Conservation (phyloP, 1,284 basidiomycete species). For the Malassezia pachydermatis region DNA sequence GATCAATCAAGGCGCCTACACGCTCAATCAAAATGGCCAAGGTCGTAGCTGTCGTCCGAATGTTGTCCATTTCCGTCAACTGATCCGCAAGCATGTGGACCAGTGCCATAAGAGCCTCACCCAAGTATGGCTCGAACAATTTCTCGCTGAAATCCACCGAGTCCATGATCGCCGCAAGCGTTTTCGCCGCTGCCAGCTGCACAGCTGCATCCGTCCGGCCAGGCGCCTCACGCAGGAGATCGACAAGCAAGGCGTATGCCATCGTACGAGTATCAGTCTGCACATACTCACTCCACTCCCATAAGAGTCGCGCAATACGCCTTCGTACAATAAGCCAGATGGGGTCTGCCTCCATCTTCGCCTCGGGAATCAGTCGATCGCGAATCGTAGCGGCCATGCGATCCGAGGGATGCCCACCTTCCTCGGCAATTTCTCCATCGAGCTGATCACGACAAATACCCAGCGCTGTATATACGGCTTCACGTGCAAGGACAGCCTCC, state of each 20-base stretch:
- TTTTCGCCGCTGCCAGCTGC: conserved; percentile 36
- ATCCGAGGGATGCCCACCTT: conserved; percentile 13
- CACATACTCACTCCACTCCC: conserved; percentile 43
- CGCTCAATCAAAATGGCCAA: conserved; percentile 42
- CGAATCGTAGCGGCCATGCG: conserved; percentile 29
- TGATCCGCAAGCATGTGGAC: conserved; percentile 30
- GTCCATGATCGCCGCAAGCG: conserved; percentile 36
- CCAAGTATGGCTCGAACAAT: conserved; percentile 33
- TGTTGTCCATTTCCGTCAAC: conserved; percentile 37
- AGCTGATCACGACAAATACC: conserved; percentile 34
- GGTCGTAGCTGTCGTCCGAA: conserved; percentile 38
- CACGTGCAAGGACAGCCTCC: conserved; percentile 29
- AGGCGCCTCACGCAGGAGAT: conserved; percentile 25
- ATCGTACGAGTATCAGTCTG: conserved; percentile 18
- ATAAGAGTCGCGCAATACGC: conserved; percentile 36
- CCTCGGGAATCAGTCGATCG: conserved; percentile 32
- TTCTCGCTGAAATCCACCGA: conserved; percentile 42
- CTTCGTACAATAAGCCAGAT: conserved; percentile 38
- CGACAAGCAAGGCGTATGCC: conserved; percentile 35
- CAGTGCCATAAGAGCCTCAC: conserved; percentile 29
- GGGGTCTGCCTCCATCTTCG: conserved; percentile 16
- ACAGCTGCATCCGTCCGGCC: conserved; percentile 38
- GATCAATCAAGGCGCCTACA: conserved; percentile 33
- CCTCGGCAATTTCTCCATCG: conserved; percentile 23
- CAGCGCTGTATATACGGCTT: conserved; percentile 40